Base-by-base conservation (phyloP, 192 early-diverging fungal genomes). In the Coemansia sp. region DNA sequence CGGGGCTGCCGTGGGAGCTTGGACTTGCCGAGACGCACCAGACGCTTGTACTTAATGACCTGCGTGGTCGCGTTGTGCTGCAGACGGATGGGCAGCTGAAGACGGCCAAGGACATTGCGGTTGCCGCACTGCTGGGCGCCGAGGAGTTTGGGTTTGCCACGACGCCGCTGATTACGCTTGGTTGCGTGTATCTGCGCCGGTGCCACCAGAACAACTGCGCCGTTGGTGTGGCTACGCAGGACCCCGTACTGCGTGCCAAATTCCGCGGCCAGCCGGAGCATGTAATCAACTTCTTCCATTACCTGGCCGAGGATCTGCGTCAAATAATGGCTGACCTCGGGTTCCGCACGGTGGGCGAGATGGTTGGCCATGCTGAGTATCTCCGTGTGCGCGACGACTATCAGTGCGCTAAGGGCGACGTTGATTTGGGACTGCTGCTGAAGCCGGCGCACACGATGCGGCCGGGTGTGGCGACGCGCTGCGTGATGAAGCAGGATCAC, bases 131-230 rank as follows among this genome's bases (percentile, higher is more conserved):
- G 79, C 88, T 99, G 56, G 97, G 97, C 67, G 97, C 96, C 57
- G 97, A 99, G 77, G 97, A 99, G 85, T 98, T 94, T 90, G 97
- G 97, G 37, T 99, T 99, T 69, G 97, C 97, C 57, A 99, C 97
- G 4, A 92, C 95, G 23, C 97, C 97, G n/a, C 87, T 99, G 70
- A 97, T 99, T 70, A 93, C 95, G 19, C 86, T 98, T 74, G 97
- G 97, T 52, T 98, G 96, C 81, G 94, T 89, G 66, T 96, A 97
- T 91, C 91, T 99, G 93, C 86, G 95, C 49, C 94, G 94, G 65
- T 92, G 87, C 82, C 89, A 91, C 75, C 82, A 90, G 72, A 97
- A 97, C 85, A 97, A 93, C 74, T 99, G 97, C 64, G 92, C 97
- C 18, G 97, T 99, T 44, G 97, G 97, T 70, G 89, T 99, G 71